Percentiles rank a stretch among this genome's conserved stretches.
phyloP scores from a whole-genome alignment of 257 asterid species.

The Jacaranda mimosifolia region DNA sequence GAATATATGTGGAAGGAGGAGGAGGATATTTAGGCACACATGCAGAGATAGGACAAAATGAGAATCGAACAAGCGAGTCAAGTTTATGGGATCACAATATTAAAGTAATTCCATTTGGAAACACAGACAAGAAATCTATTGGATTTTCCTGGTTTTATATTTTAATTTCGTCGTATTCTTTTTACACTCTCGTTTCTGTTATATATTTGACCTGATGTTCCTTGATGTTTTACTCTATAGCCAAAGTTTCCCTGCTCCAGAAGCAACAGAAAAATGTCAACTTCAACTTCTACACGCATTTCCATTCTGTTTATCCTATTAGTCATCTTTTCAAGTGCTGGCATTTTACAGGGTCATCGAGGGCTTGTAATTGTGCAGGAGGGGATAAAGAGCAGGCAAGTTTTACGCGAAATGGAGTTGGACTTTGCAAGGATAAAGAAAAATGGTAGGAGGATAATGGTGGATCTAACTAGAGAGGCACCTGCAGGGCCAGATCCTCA shows the following conservation, averaged over 20 bases:
- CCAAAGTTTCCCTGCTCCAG: neutral
- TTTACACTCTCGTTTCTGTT: conserved; percentile 11
- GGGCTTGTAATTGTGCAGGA: conserved; percentile 36
- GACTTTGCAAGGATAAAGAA: conserved; percentile 29
- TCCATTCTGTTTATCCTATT: conserved; percentile 35
- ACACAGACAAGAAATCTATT: conserved; percentile 20
- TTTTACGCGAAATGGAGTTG: conserved; percentile 41
- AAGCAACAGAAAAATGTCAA: conserved; percentile 38
- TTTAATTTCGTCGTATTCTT: neutral
- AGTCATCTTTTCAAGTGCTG: conserved; percentile 35
- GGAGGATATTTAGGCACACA: neutral
- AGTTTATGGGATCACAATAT: too few species aligned
- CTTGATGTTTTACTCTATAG: neutral
- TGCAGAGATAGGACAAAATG: neutral
- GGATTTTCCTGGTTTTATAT: conserved; percentile 13
- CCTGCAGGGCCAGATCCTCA: conserved; percentile 63
- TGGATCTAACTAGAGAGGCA: conserved; percentile 41
- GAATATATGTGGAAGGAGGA: neutral
- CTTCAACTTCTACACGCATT: conserved; percentile 31
- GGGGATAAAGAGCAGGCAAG: conserved; percentile 47
- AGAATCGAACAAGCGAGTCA: too few species aligned
- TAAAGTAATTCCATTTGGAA: neutral
- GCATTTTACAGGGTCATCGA: conserved; percentile 30
- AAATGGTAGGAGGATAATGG: conserved; percentile 34
- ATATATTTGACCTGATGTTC: conserved; percentile 39